A percentile compares a stretch with the other conserved stretches of the same genome.
phyloP scores from a whole-genome alignment of 2,329 filamentous ascomycete species.

The Apiospora koreana region DNA sequence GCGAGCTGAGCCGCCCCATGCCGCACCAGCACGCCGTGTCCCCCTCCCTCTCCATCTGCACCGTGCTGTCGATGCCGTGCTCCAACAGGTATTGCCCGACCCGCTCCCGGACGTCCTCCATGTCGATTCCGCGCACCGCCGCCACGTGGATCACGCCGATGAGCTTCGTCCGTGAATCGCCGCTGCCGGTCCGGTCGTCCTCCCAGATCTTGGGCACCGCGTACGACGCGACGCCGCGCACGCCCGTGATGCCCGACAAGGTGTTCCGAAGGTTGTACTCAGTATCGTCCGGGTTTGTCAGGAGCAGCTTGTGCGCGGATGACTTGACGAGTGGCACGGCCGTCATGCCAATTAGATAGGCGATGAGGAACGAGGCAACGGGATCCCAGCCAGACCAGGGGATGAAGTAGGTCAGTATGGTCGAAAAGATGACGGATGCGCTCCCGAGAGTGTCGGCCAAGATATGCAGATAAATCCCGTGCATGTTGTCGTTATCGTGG shows the following conservation, averaged over 20 bases:
- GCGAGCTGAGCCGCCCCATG: constrained; percentile 36
- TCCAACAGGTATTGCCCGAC: constrained; percentile 70
- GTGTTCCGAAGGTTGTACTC: constrained; percentile 89
- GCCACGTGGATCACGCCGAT: constrained; percentile 86
- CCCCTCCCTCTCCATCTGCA: constrained; percentile 86
- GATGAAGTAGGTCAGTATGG: constrained; percentile 80
- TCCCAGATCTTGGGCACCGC: constrained; percentile 91
- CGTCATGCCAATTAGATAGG: constrained; percentile 88
- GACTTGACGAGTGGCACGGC: constrained; percentile 85
- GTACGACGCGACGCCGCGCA: constrained; percentile 85
- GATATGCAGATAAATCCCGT: constrained; percentile 94
- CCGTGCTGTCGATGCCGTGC: constrained; percentile 76
- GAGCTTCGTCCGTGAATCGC: constrained; percentile 49
- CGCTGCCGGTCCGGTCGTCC: constrained; percentile 62
- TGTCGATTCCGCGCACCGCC: constrained; percentile 68
- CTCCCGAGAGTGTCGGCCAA: constrained; percentile 93
- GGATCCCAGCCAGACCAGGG: constrained; percentile 96
- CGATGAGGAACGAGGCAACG: constrained; percentile 89
- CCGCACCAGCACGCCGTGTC: constrained; percentile 67
- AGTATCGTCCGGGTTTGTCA: constrained; percentile 80
- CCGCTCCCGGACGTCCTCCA: constrained; percentile 83
- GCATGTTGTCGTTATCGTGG: constrained; percentile 90
- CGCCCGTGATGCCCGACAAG: constrained; percentile 76
- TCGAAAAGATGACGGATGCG: constrained; percentile 91
- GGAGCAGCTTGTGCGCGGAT: constrained; percentile 78